Evolutionary conservation across 257 asterid species (phyloP).

Genomic region (Galeopsis tetrahit): DNA sequence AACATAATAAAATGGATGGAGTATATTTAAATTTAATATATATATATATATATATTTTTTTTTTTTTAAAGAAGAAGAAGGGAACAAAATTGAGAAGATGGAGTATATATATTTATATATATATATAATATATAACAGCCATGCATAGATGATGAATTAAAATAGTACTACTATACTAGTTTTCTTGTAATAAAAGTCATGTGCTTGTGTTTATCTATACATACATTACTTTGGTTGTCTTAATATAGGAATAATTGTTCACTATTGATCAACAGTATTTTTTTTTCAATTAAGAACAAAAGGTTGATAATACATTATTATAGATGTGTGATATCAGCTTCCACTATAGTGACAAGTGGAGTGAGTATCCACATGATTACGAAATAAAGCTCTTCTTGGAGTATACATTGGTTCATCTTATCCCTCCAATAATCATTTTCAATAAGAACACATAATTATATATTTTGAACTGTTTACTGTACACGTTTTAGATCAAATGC

Average conservation of each 20-base stretch:
- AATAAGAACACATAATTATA: neutral
- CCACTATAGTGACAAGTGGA: conserved; percentile 37
- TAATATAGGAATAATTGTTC: neutral
- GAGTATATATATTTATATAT: too few relatives aligned
- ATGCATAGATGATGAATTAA: too few relatives aligned
- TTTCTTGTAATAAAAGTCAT: conserved; percentile 5
- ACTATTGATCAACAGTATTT: conserved; percentile 26
- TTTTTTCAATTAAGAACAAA: neutral
- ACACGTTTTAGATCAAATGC: too few relatives aligned
- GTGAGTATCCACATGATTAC: conserved; percentile 35
- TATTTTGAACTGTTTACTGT: too few relatives aligned
- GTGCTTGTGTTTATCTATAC: conserved; percentile 20
- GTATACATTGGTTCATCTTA: conserved; percentile 38
- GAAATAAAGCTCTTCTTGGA: conserved; percentile 37
- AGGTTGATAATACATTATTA: conserved; percentile 10
- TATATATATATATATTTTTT: too few relatives aligned
- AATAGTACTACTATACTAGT: too few relatives aligned
- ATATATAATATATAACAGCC: too few relatives aligned
- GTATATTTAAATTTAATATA: too few relatives aligned
- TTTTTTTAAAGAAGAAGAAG: too few relatives aligned
- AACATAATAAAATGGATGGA: too few relatives aligned
- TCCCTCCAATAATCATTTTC: conserved; percentile 29
- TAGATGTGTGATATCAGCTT: conserved; percentile 33
- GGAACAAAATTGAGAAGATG: too few relatives aligned
- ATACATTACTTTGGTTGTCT: conserved; percentile 19